Base-by-base conservation (phyloP, 352 stramenopile species). In the Phytophthora nicotianae region DNA sequence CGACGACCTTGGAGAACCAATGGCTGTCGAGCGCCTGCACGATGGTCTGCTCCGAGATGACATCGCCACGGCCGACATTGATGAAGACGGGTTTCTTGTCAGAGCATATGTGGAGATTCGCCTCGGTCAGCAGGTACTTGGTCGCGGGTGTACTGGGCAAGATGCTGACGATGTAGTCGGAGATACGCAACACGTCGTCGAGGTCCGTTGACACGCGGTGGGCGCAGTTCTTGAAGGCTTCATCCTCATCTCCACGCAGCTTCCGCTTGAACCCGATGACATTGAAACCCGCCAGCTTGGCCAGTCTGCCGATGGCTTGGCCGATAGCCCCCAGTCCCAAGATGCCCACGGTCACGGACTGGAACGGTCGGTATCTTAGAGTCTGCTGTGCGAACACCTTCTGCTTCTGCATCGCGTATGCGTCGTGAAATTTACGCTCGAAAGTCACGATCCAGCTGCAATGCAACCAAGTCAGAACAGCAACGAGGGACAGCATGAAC, bases 101-200 rank as follows among this genome's bases (percentile, higher is more conserved):
- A 0, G 55, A 55, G 29, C 81, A 91, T 26, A 70, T 27, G 9
- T 45, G 27, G 3, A 97, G 65, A 17, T 77, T 73, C 35, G 62
- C 45, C 19, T 80, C 69, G 8, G 59, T 81, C 23, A 97, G 68
- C 17, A 96, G 53, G 50, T 84, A 76, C 47, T 76, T 76, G 57
- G 90, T 97, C 26, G 73, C 66, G 0, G 53, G 38, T 10, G 90
- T 97, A 50, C 84, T 94, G 16, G 90, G 88, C 26, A 97, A 57
- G 19, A 96, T 86, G 48, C 83, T 90, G 32, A 97, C 80, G 49
- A 97, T 64, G 59, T 92, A 93, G 73, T 97, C 90, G 5, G 74
- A 63, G 13, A 60, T 50, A 2, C 47, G 27, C 17, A 91, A 61
- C 17, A 89, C 70, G 8, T 82, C 65, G 21, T 76, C 21, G 1